These are phyloP conservation scores for Dillenia suffruticosa DNA, from an alignment of 164 flowering plant genomes.

Conservation along the genomic window DNA sequence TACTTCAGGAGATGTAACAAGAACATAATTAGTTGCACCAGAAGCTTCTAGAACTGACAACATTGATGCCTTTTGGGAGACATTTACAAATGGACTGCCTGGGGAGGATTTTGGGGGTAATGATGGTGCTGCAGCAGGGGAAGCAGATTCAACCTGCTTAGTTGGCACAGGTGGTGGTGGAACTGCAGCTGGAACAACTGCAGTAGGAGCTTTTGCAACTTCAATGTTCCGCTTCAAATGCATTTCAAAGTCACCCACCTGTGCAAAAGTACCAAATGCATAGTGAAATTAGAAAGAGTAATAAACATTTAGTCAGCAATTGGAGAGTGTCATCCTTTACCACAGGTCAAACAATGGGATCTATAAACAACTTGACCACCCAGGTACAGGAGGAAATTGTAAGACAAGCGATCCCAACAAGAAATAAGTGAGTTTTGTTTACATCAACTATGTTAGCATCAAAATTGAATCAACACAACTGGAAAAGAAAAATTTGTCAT, in stretches of 20 bases:
- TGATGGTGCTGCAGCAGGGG: conserved; percentile 34
- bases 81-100: conserved; percentile 52
- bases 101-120: conserved; percentile 46
- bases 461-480: too few relatives aligned
- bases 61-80: conserved; percentile 45
- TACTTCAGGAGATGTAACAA: conserved; percentile 81
- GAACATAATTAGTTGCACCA: conserved; percentile 62
- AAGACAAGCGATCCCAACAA: too few relatives aligned
- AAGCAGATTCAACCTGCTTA: conserved; percentile 50
- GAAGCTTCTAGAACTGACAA: conserved; percentile 72
- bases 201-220: conserved; percentile 30
- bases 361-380: too few relatives aligned
- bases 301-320: neutral
- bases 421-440: too few relatives aligned
- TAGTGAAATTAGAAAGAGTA: neutral
- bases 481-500: too few relatives aligned
- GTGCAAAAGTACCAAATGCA: conserved; percentile 10
- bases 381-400: too few relatives aligned
- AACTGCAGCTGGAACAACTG: conserved; percentile 36
- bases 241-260: conserved; percentile 96
- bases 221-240: conserved; percentile 69
- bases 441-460: too few relatives aligned
- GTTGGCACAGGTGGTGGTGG: conserved; percentile 56
- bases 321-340: too few relatives aligned
- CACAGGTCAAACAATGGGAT: too few relatives aligned